Evolutionary conservation across 257 asterid genomes (phyloP), one percentile per base, ranked within the genome.

Genomic region (Plantago elongata): DNA sequence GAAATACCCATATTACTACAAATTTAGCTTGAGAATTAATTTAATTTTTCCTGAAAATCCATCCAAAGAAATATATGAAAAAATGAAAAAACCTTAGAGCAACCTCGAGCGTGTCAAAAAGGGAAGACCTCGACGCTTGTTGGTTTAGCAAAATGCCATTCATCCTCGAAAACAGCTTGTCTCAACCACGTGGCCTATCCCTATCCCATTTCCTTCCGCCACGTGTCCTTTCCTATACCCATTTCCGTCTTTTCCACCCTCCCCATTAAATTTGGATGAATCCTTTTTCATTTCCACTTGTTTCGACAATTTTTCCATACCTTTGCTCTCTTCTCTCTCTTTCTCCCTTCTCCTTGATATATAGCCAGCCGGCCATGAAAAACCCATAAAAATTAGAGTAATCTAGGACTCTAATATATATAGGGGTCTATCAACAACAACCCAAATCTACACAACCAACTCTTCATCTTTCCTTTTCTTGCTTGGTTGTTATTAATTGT

Each of bases 171-270:
- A 72, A 49, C 74, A 46, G 70, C 78, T 52, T 66, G 73, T 76
- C 73, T 44, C 57, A 57, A 74, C 85, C 87, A 89, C 90, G 88
- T 85, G 92, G 79, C 29, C 14, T 13, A 18, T 34, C 51, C 60
- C 67, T 34, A 58, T 49, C 49, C 15, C 30, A 59, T 62, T 49
- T 62, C n/a, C 48, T 9, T 22, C 15, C 46, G 45, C 54, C 91
- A 86, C 95, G 90, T 86, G 89, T 71, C 86, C 0, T 34, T 43
- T 30, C 51, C 66, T 51, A 48, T 60, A 40, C 72, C 68, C 44
- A 72, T 78, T 78, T 75, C 27, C 57, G 92, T 81, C 79, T 45
- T 69, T 77, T 76, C 65, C 51, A 4, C 0, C 5, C 8, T 17
- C 48, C 9, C 40, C 40, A 3, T 1, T 34, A 1, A 34, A 34